Conservation (phyloP, 1,284 basidiomycete genomes). For the Trichosporon sp. region DNA sequence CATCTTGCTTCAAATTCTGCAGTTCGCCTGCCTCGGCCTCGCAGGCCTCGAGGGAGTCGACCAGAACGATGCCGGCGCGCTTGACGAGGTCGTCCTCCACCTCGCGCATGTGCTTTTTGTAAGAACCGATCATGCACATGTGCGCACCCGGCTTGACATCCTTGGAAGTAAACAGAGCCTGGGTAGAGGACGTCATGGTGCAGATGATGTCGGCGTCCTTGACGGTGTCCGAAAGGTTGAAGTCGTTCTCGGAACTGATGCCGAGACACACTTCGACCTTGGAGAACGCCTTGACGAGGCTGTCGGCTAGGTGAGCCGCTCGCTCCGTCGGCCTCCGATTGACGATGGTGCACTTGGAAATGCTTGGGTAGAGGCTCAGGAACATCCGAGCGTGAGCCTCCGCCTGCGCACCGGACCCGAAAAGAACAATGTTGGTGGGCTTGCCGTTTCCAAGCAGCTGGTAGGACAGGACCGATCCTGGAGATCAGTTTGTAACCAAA, state of each 20-base stretch:
- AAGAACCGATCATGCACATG: conserved; percentile 67
- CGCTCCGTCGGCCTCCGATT: conserved; percentile 61
- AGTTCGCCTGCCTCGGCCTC: conserved; percentile 71
- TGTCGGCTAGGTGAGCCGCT: conserved; percentile 50
- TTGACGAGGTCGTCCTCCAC: conserved; percentile 60
- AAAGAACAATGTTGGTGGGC: conserved; percentile 59
- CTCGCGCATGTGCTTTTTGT: conserved; percentile 74
- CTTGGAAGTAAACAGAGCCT: conserved; percentile 61
- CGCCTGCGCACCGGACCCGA: conserved; percentile 64
- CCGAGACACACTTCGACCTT: conserved; percentile 33
- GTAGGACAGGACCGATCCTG: conserved; percentile 62
- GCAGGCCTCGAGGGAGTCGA: conserved; percentile 69
- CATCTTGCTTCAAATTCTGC: conserved; percentile 32
- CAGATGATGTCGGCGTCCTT: conserved; percentile 44
- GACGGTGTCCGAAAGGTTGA: conserved; percentile 28
- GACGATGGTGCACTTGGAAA: conserved; percentile 59
- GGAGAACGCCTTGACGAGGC: conserved; percentile 53
- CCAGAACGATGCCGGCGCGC: conserved; percentile 57
- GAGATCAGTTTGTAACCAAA: not conserved
- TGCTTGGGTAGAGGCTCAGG: conserved; percentile 57
- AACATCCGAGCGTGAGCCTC: conserved; percentile 66
- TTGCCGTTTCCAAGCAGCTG: conserved; percentile 52
- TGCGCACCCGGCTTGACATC: conserved; percentile 58
- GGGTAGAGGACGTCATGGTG: conserved; percentile 70
- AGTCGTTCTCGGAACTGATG: conserved; percentile 20